Percentiles rank a stretch among this genome's conserved stretches.
Conservation (phyloP, 257 asterid genomes). For the Ilex asprella region DNA sequence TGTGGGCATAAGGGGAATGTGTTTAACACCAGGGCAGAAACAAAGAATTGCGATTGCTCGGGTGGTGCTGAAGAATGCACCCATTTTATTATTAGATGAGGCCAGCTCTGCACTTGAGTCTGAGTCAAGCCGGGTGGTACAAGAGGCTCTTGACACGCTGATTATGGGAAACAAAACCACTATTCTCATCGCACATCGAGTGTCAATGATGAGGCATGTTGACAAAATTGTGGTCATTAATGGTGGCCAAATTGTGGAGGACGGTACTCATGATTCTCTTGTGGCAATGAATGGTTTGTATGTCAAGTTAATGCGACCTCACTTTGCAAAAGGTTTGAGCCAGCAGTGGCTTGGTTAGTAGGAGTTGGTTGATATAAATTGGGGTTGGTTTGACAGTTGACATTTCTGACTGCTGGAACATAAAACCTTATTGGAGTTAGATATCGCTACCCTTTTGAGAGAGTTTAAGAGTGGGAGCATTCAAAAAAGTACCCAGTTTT, state of each 20-base stretch:
- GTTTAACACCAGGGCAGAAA: constrained; percentile 96
- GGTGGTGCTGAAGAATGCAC: constrained; percentile 86
- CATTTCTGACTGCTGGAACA: too few species aligned
- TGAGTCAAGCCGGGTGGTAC: constrained; percentile 92
- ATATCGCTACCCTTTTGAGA: too few species aligned
- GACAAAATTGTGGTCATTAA: constrained; percentile 93
- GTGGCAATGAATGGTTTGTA: not conserved
- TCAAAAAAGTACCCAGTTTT: too few species aligned
- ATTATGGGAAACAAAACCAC: constrained; percentile 97
- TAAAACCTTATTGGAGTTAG: too few species aligned
- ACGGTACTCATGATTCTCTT: not conserved
- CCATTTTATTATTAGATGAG: constrained; percentile 85
- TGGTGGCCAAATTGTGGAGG: constrained; percentile 88
- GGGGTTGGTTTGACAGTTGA: too few species aligned
- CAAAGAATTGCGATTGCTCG: constrained; percentile 96
- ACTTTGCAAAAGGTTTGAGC: not conserved
- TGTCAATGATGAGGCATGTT: constrained; percentile 99
- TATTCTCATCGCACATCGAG: constrained; percentile 89
- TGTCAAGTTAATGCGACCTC: not conserved
- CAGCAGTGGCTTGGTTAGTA: not conserved
- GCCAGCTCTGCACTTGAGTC: constrained; percentile 97
- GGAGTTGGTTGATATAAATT: not conserved
- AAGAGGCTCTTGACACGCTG: constrained; percentile 95
- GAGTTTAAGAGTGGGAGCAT: too few species aligned
- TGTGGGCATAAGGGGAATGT: constrained; percentile 98